A percentile compares a stretch with the other conserved stretches of the same genome.
These are phyloP conservation scores for Cadophora sp. DNA, from an alignment of 2,329 filamentous ascomycete species.

Conservation along the genomic window DNA sequence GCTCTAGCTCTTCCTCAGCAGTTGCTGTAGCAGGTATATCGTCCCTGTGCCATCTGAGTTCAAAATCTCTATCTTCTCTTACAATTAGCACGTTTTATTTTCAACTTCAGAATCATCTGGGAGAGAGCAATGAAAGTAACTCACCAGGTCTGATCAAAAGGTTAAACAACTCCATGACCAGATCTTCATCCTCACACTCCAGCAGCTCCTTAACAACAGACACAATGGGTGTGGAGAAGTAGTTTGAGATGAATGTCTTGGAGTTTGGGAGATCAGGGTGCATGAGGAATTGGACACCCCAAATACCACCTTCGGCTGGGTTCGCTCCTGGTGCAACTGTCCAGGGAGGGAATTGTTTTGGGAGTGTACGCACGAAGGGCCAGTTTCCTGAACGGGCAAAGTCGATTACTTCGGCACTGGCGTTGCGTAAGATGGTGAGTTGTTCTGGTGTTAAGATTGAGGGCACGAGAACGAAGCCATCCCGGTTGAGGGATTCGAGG, in stretches of 20 bases:
- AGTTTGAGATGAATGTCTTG: constrained; percentile 67
- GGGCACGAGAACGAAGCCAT: constrained; percentile 80
- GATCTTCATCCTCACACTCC: constrained; percentile 59
- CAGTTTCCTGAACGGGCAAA: constrained; percentile 74
- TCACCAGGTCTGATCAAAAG: constrained; percentile 72
- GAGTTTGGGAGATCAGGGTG: constrained; percentile 72
- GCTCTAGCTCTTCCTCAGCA: constrained; percentile 68
- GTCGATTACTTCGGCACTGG: constrained; percentile 62
- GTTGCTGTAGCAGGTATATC: constrained; percentile 74
- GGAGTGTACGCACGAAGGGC: constrained; percentile 83
- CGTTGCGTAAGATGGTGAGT: constrained; percentile 65
- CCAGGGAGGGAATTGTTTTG: constrained; percentile 94
- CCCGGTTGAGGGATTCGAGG: constrained; percentile 58
- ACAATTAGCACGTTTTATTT: neutral
- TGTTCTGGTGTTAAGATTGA: constrained; percentile 63
- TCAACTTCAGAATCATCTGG: neutral
- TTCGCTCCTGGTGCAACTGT: constrained; percentile 48
- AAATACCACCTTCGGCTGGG: constrained; percentile 70
- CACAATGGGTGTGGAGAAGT: constrained; percentile 74
- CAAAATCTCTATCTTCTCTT: constrained; percentile 64
- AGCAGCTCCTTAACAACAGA: constrained; percentile 70
- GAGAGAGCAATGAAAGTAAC: neutral
- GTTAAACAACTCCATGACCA: constrained; percentile 91
- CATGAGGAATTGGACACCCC: constrained; percentile 87
- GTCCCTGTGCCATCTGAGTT: constrained; percentile 85